Evolutionary conservation across 1,284 basidiomycete genomes (phyloP).

Genomic region (Rhodotorula glutinis): DNA sequence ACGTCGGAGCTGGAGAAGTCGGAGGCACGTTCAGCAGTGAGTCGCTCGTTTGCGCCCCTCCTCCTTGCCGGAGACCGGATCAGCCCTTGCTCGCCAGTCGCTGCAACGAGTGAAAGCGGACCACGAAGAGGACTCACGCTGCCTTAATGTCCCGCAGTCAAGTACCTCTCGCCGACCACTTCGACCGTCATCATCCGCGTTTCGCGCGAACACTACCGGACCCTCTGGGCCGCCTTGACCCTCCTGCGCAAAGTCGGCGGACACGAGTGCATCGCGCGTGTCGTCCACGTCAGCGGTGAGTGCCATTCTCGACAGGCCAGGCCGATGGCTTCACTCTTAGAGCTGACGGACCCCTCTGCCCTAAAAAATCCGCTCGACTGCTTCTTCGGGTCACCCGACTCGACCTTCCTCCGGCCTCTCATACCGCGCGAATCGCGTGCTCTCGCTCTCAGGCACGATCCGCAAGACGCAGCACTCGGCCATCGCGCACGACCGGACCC

Average conservation of each 20-base stretch:
- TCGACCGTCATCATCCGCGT: conserved; percentile 41
- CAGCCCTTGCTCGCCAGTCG: background rate
- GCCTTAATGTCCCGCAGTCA: no score
- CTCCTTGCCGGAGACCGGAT: no score
- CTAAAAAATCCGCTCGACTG: background rate
- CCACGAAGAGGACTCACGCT: no score
- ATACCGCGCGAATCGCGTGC: background rate
- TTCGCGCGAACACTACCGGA: conserved; percentile 37
- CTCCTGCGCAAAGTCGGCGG: conserved; percentile 39
- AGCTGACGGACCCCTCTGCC: no score
- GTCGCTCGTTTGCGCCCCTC: conserved; percentile 6
- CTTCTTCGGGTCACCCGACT: no score
- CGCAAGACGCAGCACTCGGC: conserved; percentile 43
- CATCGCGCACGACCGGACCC: conserved; percentile 39
- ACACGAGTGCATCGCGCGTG: conserved; percentile 29
- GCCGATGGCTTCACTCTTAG: no score
- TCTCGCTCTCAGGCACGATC: conserved; percentile 37
- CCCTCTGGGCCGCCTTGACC: conserved; percentile 42
- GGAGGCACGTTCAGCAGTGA: conserved; percentile 40
- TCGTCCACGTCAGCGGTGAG: conserved; percentile 43
- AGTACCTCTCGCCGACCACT: conserved; percentile 42
- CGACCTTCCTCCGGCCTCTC: no score
- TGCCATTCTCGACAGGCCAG: background rate
- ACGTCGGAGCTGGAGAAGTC: conserved; percentile 42
- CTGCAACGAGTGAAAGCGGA: no score